A percentile compares a stretch with the other conserved stretches of the same genome.
Evolutionary conservation across 169 alveolate species (phyloP).

Genomic region (Plasmodium vivax): DNA sequence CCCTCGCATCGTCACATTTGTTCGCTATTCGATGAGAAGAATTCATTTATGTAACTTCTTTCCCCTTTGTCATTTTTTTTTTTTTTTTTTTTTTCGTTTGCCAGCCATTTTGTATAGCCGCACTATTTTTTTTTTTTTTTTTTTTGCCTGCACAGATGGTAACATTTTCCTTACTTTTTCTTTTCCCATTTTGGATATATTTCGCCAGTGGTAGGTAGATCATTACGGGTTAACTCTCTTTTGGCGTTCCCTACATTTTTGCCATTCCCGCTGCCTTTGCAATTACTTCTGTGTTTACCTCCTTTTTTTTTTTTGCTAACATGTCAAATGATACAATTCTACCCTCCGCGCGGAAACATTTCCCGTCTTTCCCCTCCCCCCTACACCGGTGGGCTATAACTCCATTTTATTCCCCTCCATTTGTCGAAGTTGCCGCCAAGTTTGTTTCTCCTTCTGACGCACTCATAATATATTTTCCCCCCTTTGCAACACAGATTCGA

Average conservation of each 20-base stretch:
- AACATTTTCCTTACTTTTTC: slow-evolving; percentile 14
- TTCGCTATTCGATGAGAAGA: neutral
- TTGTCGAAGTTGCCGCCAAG: neutral
- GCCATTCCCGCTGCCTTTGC: too few relatives aligned
- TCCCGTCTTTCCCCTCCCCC: neutral
- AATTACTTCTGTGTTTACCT: neutral
- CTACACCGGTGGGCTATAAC: neutral
- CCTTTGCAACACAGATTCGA: neutral
- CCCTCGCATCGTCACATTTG: neutral
- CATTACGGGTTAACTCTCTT: neutral
- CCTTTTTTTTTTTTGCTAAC: neutral
- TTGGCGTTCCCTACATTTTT: neutral
- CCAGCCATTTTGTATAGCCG: slow-evolving; percentile 5
- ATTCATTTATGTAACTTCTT: slow-evolving; percentile 18
- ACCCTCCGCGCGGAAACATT: too few relatives aligned
- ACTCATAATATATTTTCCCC: neutral
- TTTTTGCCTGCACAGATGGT: neutral
- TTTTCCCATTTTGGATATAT: neutral
- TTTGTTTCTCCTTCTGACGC: neutral
- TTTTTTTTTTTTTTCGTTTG: slow-evolving; percentile 15
- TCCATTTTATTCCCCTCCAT: neutral
- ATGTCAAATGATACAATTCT: neutral
- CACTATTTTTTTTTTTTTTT: neutral
- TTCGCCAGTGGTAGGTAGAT: neutral
- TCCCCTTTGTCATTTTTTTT: slow-evolving; percentile 19